A percentile compares a stretch with the other conserved stretches of the same genome.
These are phyloP conservation scores for Euptelea pleiosperma DNA, from an alignment of 164 flowering plant genomes.

Conservation along the genomic window DNA sequence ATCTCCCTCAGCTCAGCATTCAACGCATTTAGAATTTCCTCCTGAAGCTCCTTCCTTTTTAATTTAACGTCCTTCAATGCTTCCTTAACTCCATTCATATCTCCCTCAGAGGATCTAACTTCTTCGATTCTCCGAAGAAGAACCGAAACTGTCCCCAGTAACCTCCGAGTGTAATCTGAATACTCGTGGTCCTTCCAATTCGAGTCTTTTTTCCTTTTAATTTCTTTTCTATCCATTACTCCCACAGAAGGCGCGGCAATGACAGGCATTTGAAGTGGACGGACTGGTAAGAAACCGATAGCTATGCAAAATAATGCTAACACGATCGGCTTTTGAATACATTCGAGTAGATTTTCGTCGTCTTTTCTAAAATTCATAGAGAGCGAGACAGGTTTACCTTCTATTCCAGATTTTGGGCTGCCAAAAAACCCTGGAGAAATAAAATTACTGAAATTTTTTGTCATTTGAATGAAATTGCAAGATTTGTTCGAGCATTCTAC, in stretches of 20 bases:
- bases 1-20: slow-evolving; percentile 39
- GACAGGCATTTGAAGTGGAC: slow-evolving; percentile 32
- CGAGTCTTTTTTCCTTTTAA: slow-evolving; percentile 14
- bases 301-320: slow-evolving; percentile 45
- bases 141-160: slow-evolving; percentile 45
- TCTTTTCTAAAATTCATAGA: slow-evolving; percentile 1
- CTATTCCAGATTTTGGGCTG: neutral
- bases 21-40: slow-evolving; percentile 43
- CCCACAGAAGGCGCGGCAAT: slow-evolving; percentile 33
- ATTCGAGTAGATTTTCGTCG: slow-evolving; percentile 2
- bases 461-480: slow-evolving; percentile 9
- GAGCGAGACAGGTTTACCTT: slow-evolving; percentile 1
- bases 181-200: slow-evolving; percentile 43
- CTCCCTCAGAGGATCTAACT: slow-evolving; percentile 40
- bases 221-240: slow-evolving; percentile 11
- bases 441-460: neutral
- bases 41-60: slow-evolving; percentile 43
- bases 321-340: slow-evolving; percentile 32
- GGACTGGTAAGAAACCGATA: slow-evolving; percentile 44
- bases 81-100: slow-evolving; percentile 32
- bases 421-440: neutral
- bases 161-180: slow-evolving; percentile 43
- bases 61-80: slow-evolving; percentile 51
- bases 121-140: slow-evolving; percentile 52
- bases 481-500: slow-evolving; percentile 9